Conservation (phyloP, 1,284 basidiomycete genomes). For the Ustanciosporium gigantosporum region DNA sequence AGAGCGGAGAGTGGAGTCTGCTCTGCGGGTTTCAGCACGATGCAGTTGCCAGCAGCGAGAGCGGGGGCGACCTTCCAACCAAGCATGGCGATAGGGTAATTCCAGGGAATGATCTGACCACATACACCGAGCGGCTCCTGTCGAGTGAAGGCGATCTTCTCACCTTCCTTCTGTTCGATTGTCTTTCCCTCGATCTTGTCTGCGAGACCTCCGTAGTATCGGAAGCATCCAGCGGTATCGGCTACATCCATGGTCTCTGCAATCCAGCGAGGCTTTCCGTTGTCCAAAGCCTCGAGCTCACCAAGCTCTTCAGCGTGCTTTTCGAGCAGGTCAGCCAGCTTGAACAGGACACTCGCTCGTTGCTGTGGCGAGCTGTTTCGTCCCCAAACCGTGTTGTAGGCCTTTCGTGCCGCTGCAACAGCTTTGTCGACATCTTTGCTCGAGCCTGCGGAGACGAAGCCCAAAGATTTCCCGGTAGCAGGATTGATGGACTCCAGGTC, state of each 20-base stretch:
- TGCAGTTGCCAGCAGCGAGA: constrained; percentile 62
- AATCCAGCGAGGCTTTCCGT: constrained; percentile 76
- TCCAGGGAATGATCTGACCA: constrained; percentile 61
- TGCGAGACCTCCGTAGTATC: constrained; percentile 69
- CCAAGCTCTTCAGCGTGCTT: constrained; percentile 70
- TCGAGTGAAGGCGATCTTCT: constrained; percentile 69
- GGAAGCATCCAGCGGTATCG: constrained; percentile 67
- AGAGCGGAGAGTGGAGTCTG: constrained; percentile 70
- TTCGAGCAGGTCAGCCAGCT: constrained; percentile 76
- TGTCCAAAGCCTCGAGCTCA: constrained; percentile 67
- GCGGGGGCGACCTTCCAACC: constrained; percentile 66
- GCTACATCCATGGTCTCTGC: constrained; percentile 70
- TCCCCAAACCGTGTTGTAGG: constrained; percentile 43
- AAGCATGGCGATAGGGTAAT: constrained; percentile 69
- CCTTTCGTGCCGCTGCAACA: constrained; percentile 42
- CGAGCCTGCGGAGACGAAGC: constrained; percentile 32
- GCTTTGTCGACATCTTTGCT: constrained; percentile 47
- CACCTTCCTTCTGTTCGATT: constrained; percentile 76
- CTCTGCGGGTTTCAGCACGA: constrained; percentile 71
- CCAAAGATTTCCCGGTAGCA: constrained; percentile 41
- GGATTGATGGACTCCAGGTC: constrained; percentile 48
- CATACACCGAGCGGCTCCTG: constrained; percentile 92
- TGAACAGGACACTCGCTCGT: constrained; percentile 69
- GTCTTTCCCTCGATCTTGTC: constrained; percentile 83
- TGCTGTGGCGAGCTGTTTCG: constrained; percentile 41